These are phyloP conservation scores for Sextonia rubra DNA, from an alignment of 164 flowering plant species.

Conservation along the genomic window DNA sequence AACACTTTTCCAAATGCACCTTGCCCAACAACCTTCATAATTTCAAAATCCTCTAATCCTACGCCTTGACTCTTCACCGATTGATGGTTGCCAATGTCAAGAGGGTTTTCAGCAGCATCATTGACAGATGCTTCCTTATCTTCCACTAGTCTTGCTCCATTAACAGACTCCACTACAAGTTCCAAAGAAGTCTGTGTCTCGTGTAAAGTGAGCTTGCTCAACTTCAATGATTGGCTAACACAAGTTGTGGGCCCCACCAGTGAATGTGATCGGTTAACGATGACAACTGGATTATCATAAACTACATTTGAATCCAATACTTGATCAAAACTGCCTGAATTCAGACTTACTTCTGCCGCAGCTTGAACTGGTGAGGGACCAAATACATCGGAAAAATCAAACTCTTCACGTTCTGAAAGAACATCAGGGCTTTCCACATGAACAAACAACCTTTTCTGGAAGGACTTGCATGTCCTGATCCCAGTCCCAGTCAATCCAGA, in stretches of 20 bases:
- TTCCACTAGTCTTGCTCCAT: conserved; percentile 23
- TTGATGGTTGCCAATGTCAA: conserved; percentile 13
- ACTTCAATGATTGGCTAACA: conserved; percentile 47
- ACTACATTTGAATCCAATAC: conserved; percentile 29
- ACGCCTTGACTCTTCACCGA: conserved; percentile 28
- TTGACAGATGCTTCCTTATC: conserved; percentile 19
- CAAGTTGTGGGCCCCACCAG: conserved; percentile 64
- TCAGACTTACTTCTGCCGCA: conserved; percentile 24
- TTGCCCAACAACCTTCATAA: conserved; percentile 81
- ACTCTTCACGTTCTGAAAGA: conserved; percentile 45
- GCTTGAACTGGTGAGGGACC: conserved; percentile 59
- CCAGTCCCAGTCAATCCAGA: conserved; percentile 25
- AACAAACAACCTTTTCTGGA: conserved; percentile 32
- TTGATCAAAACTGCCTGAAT: conserved; percentile 20
- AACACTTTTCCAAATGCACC: conserved; percentile 93
- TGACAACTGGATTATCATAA: conserved; percentile 57
- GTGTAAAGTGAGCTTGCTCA: conserved; percentile 48
- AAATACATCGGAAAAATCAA: conserved; percentile 88
- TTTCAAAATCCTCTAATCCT: conserved; percentile 79
- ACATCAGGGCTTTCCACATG: conserved; percentile 35
- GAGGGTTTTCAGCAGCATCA: conserved; percentile 19
- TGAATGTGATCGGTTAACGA: conserved; percentile 68
- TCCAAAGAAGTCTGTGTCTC: conserved; percentile 47
- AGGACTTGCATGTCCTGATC: conserved; percentile 19
- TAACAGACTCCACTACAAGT: conserved; percentile 27